Evolutionary conservation across 2,329 filamentous ascomycete genomes (phyloP), one percentile per base, ranked within the genome.

Genomic region (Pseudodiploospora longispora): DNA sequence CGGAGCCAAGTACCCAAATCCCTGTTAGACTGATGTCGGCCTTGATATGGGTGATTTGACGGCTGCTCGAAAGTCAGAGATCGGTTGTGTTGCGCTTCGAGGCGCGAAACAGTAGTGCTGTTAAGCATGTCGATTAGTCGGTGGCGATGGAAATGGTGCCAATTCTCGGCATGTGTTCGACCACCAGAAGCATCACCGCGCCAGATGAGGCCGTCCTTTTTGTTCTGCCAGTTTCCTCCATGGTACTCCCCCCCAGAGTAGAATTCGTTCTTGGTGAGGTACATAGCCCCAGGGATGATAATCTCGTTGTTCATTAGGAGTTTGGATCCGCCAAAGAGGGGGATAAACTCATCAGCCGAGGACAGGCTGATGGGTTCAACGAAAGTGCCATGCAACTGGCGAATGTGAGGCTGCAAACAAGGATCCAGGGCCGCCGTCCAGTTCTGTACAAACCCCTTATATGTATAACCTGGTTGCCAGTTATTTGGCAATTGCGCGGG

Each of bases 111-210:
- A 12, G 68, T 72, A 1, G 78, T 82, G 6, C 73, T 74, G 53
- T 87, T 86, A 39, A 83, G 65, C 79, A 86, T 83, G 47, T 80
- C 70, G 28, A 86, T 67, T 46, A 87, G 77, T 4, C 83, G 79
- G 53, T 85, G 82, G n/a, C 83, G 78, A 49, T 87, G 83, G 53
- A 85, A 84, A 32, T 78, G 75, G 31, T 70, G 70, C 82, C 83
- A 87, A 48, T 75, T 83, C 37, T 78, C 58, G n/a, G 55, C 54
- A 44, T 63, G 64, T 38, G 70, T 61, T 29, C 69, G 66, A 2
- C 80, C 81, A 3, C 80, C 82, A 6, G 80, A 82, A 3, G 76
- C 79, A 2, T 78, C 75, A 38, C 82, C 82, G 33, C 82, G 77
- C 82, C 82, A 85, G 32, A 82, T 64, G 38, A 80, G 62, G 4